A percentile compares a stretch with the other conserved stretches of the same genome.
Evolutionary conservation across 2,329 filamentous ascomycete genomes (phyloP).

Genomic region (Aspergillus flavus): DNA sequence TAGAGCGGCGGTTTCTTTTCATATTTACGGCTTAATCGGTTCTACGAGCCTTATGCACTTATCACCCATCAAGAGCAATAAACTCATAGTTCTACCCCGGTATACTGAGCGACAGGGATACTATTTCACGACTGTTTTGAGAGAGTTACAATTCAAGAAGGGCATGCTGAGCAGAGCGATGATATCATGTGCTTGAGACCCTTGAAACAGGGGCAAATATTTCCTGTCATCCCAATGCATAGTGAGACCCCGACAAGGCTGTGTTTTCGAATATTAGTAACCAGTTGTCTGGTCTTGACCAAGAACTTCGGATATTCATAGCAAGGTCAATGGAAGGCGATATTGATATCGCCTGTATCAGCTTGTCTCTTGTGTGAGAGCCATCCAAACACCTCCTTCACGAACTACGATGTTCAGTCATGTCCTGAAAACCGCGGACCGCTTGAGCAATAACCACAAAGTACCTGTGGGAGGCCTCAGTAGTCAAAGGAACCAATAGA

Average conservation of each 20-base stretch:
- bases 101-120: too few relatives aligned
- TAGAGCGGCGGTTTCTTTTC: background rate
- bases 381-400: too few relatives aligned
- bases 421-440: fast-evolving
- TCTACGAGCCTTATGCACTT: fast-evolving
- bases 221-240: background rate
- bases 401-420: too few relatives aligned
- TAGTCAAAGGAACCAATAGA: too few relatives aligned
- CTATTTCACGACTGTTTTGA: fast-evolving
- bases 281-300: background rate
- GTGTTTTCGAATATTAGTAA: background rate
- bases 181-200: background rate
- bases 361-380: too few relatives aligned
- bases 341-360: too few relatives aligned
- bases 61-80: background rate
- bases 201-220: background rate
- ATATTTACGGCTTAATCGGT: background rate
- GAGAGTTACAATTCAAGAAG: fast-evolving
- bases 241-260: background rate
- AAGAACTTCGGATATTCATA: fast-evolving
- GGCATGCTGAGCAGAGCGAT: background rate
- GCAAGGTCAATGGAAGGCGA: too few relatives aligned
- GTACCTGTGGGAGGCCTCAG: too few relatives aligned
- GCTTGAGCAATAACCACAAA: fast-evolving
- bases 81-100: fast-evolving